Evolutionary conservation across 352 stramenopile species (phyloP).

Genomic region (Phytophthora syringae): DNA sequence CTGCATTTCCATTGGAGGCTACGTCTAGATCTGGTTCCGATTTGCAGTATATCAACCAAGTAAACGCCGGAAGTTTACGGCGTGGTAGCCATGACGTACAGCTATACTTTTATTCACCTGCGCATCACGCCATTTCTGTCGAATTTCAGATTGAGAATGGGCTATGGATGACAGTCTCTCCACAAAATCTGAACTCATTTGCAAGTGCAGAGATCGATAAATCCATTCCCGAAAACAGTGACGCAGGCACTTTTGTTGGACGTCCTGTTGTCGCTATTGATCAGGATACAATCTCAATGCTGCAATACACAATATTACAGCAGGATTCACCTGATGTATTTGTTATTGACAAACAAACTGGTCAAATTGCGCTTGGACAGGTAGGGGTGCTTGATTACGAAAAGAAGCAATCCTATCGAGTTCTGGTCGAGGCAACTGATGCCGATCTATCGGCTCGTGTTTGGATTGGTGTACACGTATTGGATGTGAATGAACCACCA

Average conservation of each 20-base stretch:
- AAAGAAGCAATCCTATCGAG: slow-evolving; percentile 6
- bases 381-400: slow-evolving; percentile 26
- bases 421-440: slow-evolving; percentile 24
- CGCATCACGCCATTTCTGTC: slow-evolving; percentile 13
- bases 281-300: slow-evolving; percentile 17
- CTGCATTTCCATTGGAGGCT: background rate
- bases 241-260: slow-evolving; percentile 11
- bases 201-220: slow-evolving; percentile 3
- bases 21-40: slow-evolving; percentile 21
- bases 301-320: slow-evolving; percentile 21
- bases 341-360: slow-evolving; percentile 13
- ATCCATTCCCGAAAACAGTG: slow-evolving; percentile 31
- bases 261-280: slow-evolving; percentile 24
- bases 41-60: slow-evolving; percentile 22
- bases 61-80: slow-evolving; percentile 7
- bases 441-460: slow-evolving; percentile 6
- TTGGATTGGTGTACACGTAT: slow-evolving; percentile 18
- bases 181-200: slow-evolving; percentile 10
- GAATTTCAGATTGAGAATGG: slow-evolving; percentile 15
- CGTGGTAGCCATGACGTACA: slow-evolving; percentile 20
- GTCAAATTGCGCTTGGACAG: slow-evolving; percentile 16
- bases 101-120: slow-evolving; percentile 21
- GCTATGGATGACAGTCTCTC: slow-evolving; percentile 20
- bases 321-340: slow-evolving; percentile 24
- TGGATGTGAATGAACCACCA: slow-evolving; percentile 34